phyloP scores from a whole-genome alignment of 2,329 filamentous ascomycete genomes.

The Rhynchosporium graminicola region DNA sequence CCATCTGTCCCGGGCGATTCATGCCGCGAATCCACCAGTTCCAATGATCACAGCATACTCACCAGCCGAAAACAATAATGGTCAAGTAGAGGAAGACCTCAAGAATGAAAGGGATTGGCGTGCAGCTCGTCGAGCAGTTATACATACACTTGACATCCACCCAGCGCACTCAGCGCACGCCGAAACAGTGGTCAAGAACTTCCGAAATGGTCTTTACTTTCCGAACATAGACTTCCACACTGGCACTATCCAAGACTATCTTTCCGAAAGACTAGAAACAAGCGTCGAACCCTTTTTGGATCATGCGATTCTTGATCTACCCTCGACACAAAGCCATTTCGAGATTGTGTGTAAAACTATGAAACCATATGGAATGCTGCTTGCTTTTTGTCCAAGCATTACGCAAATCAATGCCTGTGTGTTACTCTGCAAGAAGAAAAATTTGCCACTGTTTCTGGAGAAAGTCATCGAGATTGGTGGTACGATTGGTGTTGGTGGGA shows the following conservation, averaged over 20 bases:
- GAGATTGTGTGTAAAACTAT: conserved; percentile 57
- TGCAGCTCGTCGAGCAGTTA: conserved; percentile 60
- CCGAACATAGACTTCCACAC: conserved; percentile 74
- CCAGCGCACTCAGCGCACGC: conserved; percentile 64
- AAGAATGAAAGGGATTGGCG: conserved; percentile 32
- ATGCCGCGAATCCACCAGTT: conserved; percentile 65
- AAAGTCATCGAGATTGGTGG: conserved; percentile 60
- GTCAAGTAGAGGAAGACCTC: conserved; percentile 1
- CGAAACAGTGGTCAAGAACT: conserved; percentile 63
- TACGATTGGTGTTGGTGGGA: conserved; percentile 51
- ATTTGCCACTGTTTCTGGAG: conserved; percentile 57
- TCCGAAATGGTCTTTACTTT: conserved; percentile 69
- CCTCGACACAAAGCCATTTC: conserved; percentile 56
- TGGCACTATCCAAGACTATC: conserved; percentile 64
- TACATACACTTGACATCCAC: conserved; percentile 73
- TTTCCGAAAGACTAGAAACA: conserved; percentile 52
- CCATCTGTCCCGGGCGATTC: conserved; percentile 72
- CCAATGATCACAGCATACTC: conserved; percentile 41
- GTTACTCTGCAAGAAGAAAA: conserved; percentile 52
- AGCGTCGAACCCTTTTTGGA: conserved; percentile 62
- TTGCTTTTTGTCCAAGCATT: conserved; percentile 75
- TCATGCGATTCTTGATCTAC: conserved; percentile 74
- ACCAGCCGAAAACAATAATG: not conserved
- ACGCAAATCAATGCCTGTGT: conserved; percentile 73
- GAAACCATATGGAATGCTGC: conserved; percentile 62